Percentiles rank a stretch among this genome's conserved stretches.
phyloP scores from a whole-genome alignment of 2,329 filamentous ascomycete genomes.

The Macroventuria anomochaeta region DNA sequence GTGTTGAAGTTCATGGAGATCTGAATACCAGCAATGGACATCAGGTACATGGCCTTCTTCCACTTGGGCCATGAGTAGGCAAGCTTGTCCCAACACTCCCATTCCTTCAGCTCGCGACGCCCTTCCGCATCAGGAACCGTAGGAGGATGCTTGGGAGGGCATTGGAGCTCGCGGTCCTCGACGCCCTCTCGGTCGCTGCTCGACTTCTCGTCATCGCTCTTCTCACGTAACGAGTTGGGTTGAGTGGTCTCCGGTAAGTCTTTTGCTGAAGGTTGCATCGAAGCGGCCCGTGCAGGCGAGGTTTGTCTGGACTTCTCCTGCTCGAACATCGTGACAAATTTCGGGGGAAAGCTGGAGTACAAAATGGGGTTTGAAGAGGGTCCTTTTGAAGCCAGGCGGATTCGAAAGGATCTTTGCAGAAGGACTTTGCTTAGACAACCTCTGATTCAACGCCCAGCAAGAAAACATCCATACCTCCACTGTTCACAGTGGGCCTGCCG shows the following conservation, averaged over 20 bases:
- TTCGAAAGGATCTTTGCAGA: background rate
- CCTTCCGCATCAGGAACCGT: slow-evolving; percentile 21
- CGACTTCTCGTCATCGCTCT: slow-evolving; percentile 23
- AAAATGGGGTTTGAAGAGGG: slow-evolving; percentile 3
- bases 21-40: slow-evolving; percentile 61
- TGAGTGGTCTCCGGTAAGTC: slow-evolving; percentile 6
- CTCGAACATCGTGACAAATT: slow-evolving; percentile 3
- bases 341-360: slow-evolving; percentile 15
- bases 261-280: slow-evolving; percentile 7
- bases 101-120: slow-evolving; percentile 44
- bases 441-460: slow-evolving; percentile 6
- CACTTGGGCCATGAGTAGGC: slow-evolving; percentile 55
- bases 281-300: slow-evolving; percentile 13
- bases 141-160: slow-evolving; percentile 11
- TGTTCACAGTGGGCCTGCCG: slow-evolving; percentile 8
- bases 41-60: slow-evolving; percentile 61
- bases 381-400: background rate
- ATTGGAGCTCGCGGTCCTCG: slow-evolving; percentile 7
- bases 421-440: background rate
- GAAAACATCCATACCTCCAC: slow-evolving; percentile 9
- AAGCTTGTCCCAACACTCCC: slow-evolving; percentile 55
- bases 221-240: slow-evolving; percentile 14
- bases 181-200: slow-evolving; percentile 13
- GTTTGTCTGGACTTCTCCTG: slow-evolving; percentile 16
- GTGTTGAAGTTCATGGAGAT: slow-evolving; percentile 65